Conservation (phyloP, 2,329 filamentous ascomycete species). For the Exophiala alcalophila region DNA sequence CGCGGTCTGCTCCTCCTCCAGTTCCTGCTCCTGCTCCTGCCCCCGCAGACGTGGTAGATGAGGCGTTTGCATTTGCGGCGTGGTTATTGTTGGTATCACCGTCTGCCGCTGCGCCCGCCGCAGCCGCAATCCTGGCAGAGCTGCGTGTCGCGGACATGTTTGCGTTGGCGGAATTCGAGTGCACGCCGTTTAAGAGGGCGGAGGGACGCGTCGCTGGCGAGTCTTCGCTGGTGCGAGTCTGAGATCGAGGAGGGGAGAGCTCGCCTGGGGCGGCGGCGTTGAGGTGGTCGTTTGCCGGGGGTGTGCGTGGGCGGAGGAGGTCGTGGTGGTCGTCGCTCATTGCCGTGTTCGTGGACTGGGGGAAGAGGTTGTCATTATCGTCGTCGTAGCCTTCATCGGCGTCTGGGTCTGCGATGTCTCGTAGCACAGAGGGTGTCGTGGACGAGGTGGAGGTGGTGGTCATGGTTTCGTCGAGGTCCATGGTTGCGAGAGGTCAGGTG, state of each 20-base stretch:
- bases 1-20: conserved; percentile 27
- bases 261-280: conserved; percentile 32
- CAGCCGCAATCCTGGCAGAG: conserved; percentile 3
- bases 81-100: not conserved
- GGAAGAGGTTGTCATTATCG: conserved; percentile 9
- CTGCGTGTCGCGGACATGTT: conserved; percentile 17
- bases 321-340: conserved; percentile 6
- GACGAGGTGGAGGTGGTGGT: conserved; percentile 28
- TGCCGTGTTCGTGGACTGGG: conserved; percentile 1
- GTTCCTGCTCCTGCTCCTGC: conserved; percentile 1
- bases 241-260: conserved; percentile 30
- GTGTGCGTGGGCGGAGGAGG: conserved; percentile 20
- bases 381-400: conserved; percentile 14
- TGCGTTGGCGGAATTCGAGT: conserved; percentile 11
- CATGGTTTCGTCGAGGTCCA: conserved; percentile 31
- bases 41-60: too few species aligned
- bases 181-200: not conserved
- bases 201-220: not conserved
- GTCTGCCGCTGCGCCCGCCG: not conserved
- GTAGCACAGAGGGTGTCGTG: conserved; percentile 15
- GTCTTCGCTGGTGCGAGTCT: too few species aligned
- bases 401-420: conserved; percentile 10
- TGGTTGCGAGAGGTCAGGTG: too few species aligned
- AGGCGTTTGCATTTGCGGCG: not conserved
- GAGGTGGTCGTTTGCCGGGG: conserved; percentile 31